Evolutionary conservation across 345 rosid species (phyloP).

Genomic region (Diplotaxis tenuifolia): DNA sequence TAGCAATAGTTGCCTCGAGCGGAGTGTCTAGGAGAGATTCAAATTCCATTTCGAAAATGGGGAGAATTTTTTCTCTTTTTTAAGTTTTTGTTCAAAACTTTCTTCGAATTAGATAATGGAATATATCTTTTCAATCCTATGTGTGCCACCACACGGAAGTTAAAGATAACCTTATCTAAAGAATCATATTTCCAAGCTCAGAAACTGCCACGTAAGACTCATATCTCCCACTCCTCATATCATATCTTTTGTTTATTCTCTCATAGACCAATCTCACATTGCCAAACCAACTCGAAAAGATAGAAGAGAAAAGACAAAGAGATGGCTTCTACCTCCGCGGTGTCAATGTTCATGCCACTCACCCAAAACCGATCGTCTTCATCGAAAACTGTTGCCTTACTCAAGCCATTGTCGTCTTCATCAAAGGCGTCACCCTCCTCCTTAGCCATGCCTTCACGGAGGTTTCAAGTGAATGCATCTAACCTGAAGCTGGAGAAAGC

Average conservation of each 20-base stretch:
- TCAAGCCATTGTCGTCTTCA: constrained; percentile 52
- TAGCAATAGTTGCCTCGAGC: no score
- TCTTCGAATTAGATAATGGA: no score
- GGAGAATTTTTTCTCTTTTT: no score
- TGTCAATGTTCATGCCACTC: constrained; percentile 55
- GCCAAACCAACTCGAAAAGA: constrained; percentile 3
- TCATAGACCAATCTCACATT: neutral
- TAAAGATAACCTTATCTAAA: neutral
- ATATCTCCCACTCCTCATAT: neutral
- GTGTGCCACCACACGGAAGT: no score
- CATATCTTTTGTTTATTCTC: no score
- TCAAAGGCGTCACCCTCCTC: constrained; percentile 26
- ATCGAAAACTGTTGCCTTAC: constrained; percentile 37
- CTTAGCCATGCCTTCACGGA: constrained; percentile 15
- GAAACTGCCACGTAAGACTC: neutral
- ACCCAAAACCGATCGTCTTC: constrained; percentile 35
- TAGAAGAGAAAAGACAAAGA: neutral
- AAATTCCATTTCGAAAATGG: no score
- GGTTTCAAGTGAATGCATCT: constrained; percentile 49
- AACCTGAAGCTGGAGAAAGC: constrained; percentile 61
- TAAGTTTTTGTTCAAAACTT: no score
- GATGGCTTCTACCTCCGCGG: constrained; percentile 46
- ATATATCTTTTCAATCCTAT: no score
- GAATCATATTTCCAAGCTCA: neutral
- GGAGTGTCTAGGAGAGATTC: no score